Evolutionary conservation across 2,329 filamentous ascomycete species (phyloP), one percentile per base, ranked within the genome.

Genomic region (Calonectria naviculata): DNA sequence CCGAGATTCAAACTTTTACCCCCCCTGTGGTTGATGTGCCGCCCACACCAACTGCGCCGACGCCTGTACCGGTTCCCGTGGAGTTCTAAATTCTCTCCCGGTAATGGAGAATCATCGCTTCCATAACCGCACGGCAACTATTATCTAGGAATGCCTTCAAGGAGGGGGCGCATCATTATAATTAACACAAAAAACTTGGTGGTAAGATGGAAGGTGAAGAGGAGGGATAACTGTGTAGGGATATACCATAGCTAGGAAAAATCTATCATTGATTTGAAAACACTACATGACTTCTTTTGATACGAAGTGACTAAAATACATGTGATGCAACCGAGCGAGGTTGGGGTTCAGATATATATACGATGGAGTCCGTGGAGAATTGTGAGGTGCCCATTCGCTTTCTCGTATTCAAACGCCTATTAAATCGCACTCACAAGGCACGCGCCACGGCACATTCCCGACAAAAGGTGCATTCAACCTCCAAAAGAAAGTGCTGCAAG

Each of bases 401-500:
- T 17, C n/a, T 19, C 13, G 10, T 17, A 12, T 21, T 7, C 1
- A 36, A 5, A 38, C 31, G 9, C 52, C 52, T 58, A 58, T 58
- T 28, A 58, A 28, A 58, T 58, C 52, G 21, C 31, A 26, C 24
- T 12, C 3, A 24, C 8, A 9, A 19, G 31, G 52, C 52, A 58
- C 31, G 52, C 34, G 21, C 52, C 52, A 58, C 13, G 49, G 19
- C 5, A 17, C 2, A 15, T 36, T 28, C 24, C 5, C 7, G 31
- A 38, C 4, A 5, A 26, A 38, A 31, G n/a, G 42, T 38, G n/a
- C 8, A 17, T 58, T 58, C 52, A 34, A 58, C 34, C 34, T 36
- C 52, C 36, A 56, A 56, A 56, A 56, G 49, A 56, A 56, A 31
- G 52, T 58, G 52, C 31, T 58, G 34, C 52, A 58, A 36, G 52